Conservation (phyloP, 352 stramenopile genomes). For the Aphanomyces astaci region DNA sequence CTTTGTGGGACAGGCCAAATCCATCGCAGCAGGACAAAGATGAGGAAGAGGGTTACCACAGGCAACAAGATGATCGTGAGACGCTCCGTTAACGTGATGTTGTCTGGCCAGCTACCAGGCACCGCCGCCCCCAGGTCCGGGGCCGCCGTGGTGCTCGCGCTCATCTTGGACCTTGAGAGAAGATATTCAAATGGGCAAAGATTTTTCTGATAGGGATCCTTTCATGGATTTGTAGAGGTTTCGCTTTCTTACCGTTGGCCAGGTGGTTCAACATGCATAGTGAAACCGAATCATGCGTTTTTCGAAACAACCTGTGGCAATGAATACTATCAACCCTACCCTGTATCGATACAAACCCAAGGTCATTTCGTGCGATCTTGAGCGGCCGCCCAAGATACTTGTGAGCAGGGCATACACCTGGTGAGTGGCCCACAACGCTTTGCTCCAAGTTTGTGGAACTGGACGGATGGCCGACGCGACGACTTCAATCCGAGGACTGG, state of each 20-base stretch:
- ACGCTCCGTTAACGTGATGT: constrained; percentile 50
- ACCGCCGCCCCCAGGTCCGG: not conserved
- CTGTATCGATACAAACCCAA: not conserved
- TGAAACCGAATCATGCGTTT: not conserved
- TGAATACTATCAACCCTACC: not conserved
- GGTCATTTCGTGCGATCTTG: too few relatives aligned
- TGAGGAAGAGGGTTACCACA: constrained; percentile 43
- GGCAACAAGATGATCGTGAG: constrained; percentile 58
- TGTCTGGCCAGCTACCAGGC: constrained; percentile 44
- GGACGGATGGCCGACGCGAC: too few relatives aligned
- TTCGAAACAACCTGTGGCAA: not conserved
- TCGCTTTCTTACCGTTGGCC: not conserved
- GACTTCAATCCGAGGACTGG: too few relatives aligned
- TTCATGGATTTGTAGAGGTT: not conserved
- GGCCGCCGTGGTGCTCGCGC: not conserved
- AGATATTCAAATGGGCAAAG: constrained; percentile 3
- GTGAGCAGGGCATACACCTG: too few relatives aligned
- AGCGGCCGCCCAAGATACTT: too few relatives aligned
- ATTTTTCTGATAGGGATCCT: not conserved
- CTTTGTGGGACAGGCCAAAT: constrained; percentile 43
- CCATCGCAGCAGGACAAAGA: constrained; percentile 56
- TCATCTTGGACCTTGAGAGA: not conserved
- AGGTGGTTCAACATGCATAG: not conserved
- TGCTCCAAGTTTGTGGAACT: too few relatives aligned
- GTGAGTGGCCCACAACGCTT: too few relatives aligned